phyloP scores from a whole-genome alignment of 352 stramenopile species.

The Pseudoperonospora humuli region DNA sequence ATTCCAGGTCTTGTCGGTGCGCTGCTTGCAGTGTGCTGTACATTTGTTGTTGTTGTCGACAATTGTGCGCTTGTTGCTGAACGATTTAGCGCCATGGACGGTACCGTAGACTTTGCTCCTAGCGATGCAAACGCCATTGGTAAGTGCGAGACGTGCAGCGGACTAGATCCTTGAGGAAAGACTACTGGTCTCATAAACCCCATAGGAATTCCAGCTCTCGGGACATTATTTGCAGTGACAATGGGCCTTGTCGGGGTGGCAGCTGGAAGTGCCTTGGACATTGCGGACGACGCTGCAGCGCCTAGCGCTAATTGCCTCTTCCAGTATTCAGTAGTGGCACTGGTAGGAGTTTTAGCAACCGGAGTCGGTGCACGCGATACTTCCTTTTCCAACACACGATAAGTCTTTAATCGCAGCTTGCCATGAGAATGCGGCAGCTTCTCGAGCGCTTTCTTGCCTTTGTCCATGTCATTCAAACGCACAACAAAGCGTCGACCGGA shows the following conservation, averaged over 20 bases:
- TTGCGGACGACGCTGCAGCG: background rate
- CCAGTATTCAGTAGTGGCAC: slow-evolving; percentile 13
- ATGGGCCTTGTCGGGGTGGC: slow-evolving; percentile 1
- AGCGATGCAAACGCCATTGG: slow-evolving; percentile 23
- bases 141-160: slow-evolving; percentile 16
- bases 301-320: slow-evolving; percentile 8
- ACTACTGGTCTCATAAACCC: slow-evolving; percentile 22
- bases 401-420: slow-evolving; percentile 36
- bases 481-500: slow-evolving; percentile 70
- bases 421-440: slow-evolving; percentile 54
- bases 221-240: slow-evolving; percentile 7
- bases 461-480: slow-evolving; percentile 69
- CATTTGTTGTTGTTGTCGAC: background rate
- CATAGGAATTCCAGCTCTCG: slow-evolving; percentile 20
- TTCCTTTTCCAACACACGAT: slow-evolving; percentile 23
- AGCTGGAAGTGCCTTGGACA: background rate
- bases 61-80: slow-evolving; percentile 5
- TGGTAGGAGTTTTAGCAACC: background rate
- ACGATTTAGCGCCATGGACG: slow-evolving; percentile 14
- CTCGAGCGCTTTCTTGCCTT: slow-evolving; percentile 33
- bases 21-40: slow-evolving; percentile 5
- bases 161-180: slow-evolving; percentile 14
- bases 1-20: background rate
- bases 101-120: slow-evolving; percentile 15
- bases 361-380: slow-evolving; percentile 1